These are phyloP conservation scores for Fusarium sp. DNA, from an alignment of 2,329 filamentous ascomycete genomes.

Conservation along the genomic window DNA sequence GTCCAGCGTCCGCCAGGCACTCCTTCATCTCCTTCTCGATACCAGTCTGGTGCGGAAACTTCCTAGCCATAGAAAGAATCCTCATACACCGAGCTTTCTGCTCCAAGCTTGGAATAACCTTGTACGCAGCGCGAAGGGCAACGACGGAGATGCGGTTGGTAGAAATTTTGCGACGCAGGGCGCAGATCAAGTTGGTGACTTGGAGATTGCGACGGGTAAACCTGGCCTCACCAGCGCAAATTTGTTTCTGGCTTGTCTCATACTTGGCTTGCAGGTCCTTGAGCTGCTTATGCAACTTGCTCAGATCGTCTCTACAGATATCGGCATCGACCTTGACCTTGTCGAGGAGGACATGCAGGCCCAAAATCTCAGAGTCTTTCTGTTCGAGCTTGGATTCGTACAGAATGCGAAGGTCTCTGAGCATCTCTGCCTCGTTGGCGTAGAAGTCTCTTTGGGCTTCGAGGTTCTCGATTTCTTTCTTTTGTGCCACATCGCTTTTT, in stretches of 20 bases:
- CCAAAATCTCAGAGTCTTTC: background rate
- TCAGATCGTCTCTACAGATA: background rate
- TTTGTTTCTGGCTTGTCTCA: background rate
- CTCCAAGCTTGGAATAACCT: background rate
- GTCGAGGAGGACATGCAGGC: background rate
- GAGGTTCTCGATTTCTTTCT: background rate
- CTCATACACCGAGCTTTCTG: background rate
- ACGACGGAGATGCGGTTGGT: background rate
- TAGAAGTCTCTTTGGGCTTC: background rate
- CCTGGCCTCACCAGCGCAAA: background rate
- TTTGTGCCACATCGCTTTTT: background rate
- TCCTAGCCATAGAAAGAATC: background rate
- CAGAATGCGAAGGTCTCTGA: background rate
- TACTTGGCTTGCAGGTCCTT: background rate
- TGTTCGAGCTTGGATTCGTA: background rate
- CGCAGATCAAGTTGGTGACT: background rate
- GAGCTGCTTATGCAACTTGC: background rate
- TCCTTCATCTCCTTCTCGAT: conserved; percentile 2
- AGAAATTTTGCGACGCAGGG: background rate
- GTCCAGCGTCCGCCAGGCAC: background rate
- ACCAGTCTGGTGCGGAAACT: background rate
- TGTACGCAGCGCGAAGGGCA: conserved; percentile 18
- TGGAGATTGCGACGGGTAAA: background rate
- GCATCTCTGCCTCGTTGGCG: background rate
- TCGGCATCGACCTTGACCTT: background rate